phyloP scores from a whole-genome alignment of 2,329 filamentous ascomycete species.

The Metarhizium sp. region DNA sequence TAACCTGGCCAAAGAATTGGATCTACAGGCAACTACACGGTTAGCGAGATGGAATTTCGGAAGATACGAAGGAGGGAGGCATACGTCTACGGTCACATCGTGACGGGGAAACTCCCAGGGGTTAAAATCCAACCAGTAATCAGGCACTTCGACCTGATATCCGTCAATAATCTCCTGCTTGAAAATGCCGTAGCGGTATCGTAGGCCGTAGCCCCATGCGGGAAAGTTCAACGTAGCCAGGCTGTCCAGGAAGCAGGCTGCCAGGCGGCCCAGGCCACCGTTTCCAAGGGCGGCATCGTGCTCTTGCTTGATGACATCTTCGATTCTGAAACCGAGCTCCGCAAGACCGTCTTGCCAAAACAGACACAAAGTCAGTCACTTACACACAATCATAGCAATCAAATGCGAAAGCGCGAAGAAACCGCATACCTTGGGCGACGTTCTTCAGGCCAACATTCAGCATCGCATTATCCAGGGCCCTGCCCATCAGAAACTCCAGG shows the following conservation, averaged over 20 bases:
- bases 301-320: slow-evolving; percentile 90
- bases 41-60: not conserved
- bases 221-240: slow-evolving; percentile 90
- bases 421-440: slow-evolving; percentile 59
- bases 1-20: slow-evolving; percentile 86
- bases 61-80: slow-evolving; percentile 13
- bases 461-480: slow-evolving; percentile 97
- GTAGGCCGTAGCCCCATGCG: slow-evolving; percentile 92
- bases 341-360: slow-evolving; percentile 61
- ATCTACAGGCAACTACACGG: slow-evolving; percentile 37
- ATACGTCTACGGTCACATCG: slow-evolving; percentile 82
- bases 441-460: slow-evolving; percentile 88
- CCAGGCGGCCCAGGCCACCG: slow-evolving; percentile 86
- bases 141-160: slow-evolving; percentile 95
- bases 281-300: slow-evolving; percentile 95
- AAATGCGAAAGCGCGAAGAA: not conserved
- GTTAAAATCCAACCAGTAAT: slow-evolving; percentile 99
- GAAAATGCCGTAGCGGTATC: slow-evolving; percentile 97
- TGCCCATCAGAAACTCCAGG: slow-evolving; percentile 95
- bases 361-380: slow-evolving; percentile 7
- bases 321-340: slow-evolving; percentile 92
- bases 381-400: not conserved
- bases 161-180: slow-evolving; percentile 98
- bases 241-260: slow-evolving; percentile 95
- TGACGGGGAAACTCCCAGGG: slow-evolving; percentile 97